Conservation (phyloP, 768 basidiomycete genomes). For the Tremella fuciformis region DNA sequence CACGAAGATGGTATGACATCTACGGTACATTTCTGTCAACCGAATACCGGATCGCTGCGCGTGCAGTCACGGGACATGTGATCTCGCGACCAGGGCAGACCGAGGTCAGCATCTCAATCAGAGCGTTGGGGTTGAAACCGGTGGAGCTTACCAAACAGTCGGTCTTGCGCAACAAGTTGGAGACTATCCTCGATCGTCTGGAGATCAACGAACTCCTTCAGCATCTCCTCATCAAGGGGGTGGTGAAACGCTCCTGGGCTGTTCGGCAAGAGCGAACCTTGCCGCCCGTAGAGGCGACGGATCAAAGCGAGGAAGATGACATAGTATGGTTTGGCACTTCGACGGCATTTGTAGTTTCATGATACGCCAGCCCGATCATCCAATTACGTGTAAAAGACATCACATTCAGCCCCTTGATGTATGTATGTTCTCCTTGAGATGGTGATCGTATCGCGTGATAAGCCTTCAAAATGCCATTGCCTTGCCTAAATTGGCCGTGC, state of each 20-base stretch:
- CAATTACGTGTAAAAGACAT: too few relatives aligned
- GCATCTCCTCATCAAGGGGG: slow-evolving; percentile 19
- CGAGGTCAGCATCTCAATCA: slow-evolving; percentile 27
- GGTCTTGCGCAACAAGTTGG: slow-evolving; percentile 20
- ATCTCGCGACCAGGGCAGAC: slow-evolving; percentile 33
- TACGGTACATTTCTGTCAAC: slow-evolving; percentile 25
- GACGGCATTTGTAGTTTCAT: too few relatives aligned
- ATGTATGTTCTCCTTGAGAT: not conserved
- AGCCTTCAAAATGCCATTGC: slow-evolving; percentile 9
- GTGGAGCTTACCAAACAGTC: slow-evolving; percentile 14
- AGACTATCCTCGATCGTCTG: slow-evolving; percentile 30
- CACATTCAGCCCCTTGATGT: too few relatives aligned
- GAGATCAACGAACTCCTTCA: slow-evolving; percentile 43
- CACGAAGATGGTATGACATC: slow-evolving; percentile 44
- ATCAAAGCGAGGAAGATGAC: slow-evolving; percentile 16
- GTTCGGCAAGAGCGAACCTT: not conserved
- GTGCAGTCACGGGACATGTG: slow-evolving; percentile 24
- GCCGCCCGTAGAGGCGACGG: slow-evolving; percentile 25
- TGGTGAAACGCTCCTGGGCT: slow-evolving; percentile 7
- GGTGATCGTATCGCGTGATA: not conserved
- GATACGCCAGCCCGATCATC: too few relatives aligned
- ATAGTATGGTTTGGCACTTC: slow-evolving; percentile 9
- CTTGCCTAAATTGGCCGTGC: slow-evolving; percentile 30
- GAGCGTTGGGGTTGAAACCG: slow-evolving; percentile 8
- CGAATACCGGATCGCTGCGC: slow-evolving; percentile 27